phyloP scores from a whole-genome alignment of 2,329 filamentous ascomycete genomes.

The Exophiala xenobiotica region DNA sequence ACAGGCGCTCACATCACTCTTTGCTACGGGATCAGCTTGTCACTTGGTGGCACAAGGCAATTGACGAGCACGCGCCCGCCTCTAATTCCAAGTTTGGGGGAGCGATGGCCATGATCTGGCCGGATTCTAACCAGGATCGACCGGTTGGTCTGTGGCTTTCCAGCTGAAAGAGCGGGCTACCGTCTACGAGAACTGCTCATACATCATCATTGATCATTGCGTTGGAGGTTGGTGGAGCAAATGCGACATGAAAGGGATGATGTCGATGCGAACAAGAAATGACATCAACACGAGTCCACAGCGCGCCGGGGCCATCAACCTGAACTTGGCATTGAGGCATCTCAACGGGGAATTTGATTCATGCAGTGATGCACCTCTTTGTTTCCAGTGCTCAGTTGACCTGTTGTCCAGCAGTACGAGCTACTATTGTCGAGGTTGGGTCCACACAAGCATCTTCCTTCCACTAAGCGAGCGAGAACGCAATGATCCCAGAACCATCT shows the following conservation, averaged over 20 bases:
- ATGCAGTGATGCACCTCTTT: too few relatives aligned
- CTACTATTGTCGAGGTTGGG: too few relatives aligned
- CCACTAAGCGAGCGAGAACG: too few relatives aligned
- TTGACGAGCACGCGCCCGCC: constrained; percentile 6
- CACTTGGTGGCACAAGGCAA: constrained; percentile 8
- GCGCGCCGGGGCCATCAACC: background rate
- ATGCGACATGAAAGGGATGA: background rate
- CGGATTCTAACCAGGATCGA: constrained; percentile 3
- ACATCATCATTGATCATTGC: constrained; percentile 3
- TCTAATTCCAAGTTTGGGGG: constrained; percentile 11
- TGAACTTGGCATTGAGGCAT: constrained; percentile 4
- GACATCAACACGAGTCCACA: constrained; percentile 1
- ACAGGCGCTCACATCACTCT: too few relatives aligned
- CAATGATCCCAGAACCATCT: too few relatives aligned
- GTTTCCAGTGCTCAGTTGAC: too few relatives aligned
- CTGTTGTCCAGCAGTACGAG: too few relatives aligned
- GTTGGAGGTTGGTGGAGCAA: background rate
- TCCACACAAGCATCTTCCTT: too few relatives aligned
- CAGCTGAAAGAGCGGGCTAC: too few relatives aligned
- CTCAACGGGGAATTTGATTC: too few relatives aligned
- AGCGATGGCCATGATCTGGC: constrained; percentile 1
- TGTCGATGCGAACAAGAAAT: constrained; percentile 3
- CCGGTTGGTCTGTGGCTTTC: too few relatives aligned
- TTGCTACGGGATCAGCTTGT: background rate
- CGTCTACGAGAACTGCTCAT: too few relatives aligned